phyloP scores from a whole-genome alignment of 1,284 basidiomycete species.

The Leucoagaricus sp. region DNA sequence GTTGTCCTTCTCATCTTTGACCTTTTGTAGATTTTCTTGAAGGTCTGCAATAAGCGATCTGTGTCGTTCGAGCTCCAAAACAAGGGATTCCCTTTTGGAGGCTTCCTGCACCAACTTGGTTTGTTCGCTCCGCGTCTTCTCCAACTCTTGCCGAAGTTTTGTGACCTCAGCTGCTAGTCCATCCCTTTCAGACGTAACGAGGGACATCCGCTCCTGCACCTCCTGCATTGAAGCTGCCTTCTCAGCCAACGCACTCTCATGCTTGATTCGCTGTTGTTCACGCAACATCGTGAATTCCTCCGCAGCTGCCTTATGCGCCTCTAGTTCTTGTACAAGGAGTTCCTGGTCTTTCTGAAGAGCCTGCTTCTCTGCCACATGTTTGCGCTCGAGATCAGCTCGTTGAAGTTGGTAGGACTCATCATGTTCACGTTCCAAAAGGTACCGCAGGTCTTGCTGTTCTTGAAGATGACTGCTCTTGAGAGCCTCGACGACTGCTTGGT shows the following conservation, averaged over 20 bases:
- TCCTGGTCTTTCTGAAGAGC: conserved; percentile 53
- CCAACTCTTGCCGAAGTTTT: conserved; percentile 60
- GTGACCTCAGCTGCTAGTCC: conserved; percentile 55
- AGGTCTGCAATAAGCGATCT: conserved; percentile 73
- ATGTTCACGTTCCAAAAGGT: conserved; percentile 4
- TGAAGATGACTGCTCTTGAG: conserved; percentile 2
- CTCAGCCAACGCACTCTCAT: conserved; percentile 53
- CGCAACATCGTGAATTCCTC: conserved; percentile 53
- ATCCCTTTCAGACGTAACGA: conserved; percentile 51
- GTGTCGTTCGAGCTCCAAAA: conserved; percentile 74
- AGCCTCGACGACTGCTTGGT: conserved; percentile 16
- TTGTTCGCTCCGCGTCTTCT: conserved; percentile 57
- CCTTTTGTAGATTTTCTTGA: conserved; percentile 72
- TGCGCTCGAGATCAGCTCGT: conserved; percentile 28
- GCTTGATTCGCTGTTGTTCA: conserved; percentile 50
- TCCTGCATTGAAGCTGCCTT: conserved; percentile 47
- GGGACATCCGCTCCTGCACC: conserved; percentile 51
- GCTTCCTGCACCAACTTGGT: conserved; percentile 67
- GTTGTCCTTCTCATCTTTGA: conserved; percentile 79
- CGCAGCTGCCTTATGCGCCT: conserved; percentile 60
- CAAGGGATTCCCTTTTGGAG: conserved; percentile 71
- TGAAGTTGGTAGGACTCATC: conserved; percentile 2
- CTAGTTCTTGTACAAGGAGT: conserved; percentile 59
- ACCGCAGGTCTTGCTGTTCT: conserved; percentile 13
- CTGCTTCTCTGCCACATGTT: conserved; percentile 44